Conservation (phyloP, 441 rosid genomes). For the Corymbia calophylla region DNA sequence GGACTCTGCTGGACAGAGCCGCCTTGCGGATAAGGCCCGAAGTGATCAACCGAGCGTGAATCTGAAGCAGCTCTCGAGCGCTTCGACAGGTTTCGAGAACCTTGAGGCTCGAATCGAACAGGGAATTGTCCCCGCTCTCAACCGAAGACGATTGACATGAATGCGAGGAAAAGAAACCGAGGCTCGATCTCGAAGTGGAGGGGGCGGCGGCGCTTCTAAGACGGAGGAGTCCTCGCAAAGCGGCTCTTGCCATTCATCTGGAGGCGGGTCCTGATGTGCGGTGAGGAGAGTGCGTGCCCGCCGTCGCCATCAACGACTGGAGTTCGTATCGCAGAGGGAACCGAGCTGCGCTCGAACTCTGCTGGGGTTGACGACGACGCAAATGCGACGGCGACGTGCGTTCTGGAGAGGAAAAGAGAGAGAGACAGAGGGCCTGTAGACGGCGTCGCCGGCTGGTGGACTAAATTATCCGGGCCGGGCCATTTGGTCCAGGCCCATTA, state of each 20-base stretch:
- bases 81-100: conserved; percentile 21
- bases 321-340: neutral
- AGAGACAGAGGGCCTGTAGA: too few species aligned
- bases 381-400: neutral
- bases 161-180: conserved; percentile 2
- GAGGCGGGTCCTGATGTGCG: neutral
- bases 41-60: conserved; percentile 51
- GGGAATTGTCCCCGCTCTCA: conserved; percentile 6
- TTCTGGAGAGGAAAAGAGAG: neutral
- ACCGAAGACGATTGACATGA: neutral
- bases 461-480: neutral
- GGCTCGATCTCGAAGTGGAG: neutral
- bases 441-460: neutral
- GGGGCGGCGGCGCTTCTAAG: conserved; percentile 11
- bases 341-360: neutral
- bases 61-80: conserved; percentile 33
- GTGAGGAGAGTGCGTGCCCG: neutral
- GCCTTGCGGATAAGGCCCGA: conserved; percentile 41
- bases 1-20: conserved; percentile 39
- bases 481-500: neutral
- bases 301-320: neutral
- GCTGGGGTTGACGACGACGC: neutral
- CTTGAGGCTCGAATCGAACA: conserved; percentile 16
- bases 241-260: conserved; percentile 67
- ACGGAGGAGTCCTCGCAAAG: conserved; percentile 30